phyloP scores from a whole-genome alignment of 1,139 yeast species.

The Kodamaea sp. region DNA sequence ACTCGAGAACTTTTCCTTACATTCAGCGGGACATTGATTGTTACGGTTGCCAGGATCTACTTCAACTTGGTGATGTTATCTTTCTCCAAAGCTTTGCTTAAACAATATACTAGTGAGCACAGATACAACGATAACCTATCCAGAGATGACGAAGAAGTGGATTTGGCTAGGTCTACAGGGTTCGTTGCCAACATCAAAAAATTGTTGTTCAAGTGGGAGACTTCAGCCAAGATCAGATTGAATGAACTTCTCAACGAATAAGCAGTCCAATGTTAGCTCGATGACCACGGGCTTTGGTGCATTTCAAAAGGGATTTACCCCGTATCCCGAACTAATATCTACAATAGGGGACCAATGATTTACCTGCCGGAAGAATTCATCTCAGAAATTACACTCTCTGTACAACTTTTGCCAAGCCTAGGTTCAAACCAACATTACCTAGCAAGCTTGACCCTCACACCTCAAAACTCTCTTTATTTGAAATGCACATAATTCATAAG shows the following conservation, averaged over 20 bases:
- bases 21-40: slow-evolving; percentile 52
- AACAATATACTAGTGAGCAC: slow-evolving; percentile 30
- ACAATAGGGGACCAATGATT: no score
- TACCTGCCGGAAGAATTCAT: no score
- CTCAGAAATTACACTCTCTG: no score
- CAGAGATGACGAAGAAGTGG: slow-evolving; percentile 31
- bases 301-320: no score
- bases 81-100: slow-evolving; percentile 51
- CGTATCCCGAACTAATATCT: no score
- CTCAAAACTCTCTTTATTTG: no score
- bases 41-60: slow-evolving; percentile 61
- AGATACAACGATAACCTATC: slow-evolving; percentile 19
- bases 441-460: no score
- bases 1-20: slow-evolving; percentile 73
- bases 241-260: slow-evolving; percentile 22
- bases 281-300: no score
- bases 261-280: no score
- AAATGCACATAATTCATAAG: no score
- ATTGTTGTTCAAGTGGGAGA: slow-evolving; percentile 30
- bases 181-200: slow-evolving; percentile 23
- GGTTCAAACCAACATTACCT: no score
- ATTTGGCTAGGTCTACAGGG: slow-evolving; percentile 23
- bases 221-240: slow-evolving; percentile 31
- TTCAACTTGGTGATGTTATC: slow-evolving; percentile 65
- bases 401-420: no score